These are phyloP conservation scores for Candida glaebosa DNA, from an alignment of 805 yeast species.

Conservation along the genomic window DNA sequence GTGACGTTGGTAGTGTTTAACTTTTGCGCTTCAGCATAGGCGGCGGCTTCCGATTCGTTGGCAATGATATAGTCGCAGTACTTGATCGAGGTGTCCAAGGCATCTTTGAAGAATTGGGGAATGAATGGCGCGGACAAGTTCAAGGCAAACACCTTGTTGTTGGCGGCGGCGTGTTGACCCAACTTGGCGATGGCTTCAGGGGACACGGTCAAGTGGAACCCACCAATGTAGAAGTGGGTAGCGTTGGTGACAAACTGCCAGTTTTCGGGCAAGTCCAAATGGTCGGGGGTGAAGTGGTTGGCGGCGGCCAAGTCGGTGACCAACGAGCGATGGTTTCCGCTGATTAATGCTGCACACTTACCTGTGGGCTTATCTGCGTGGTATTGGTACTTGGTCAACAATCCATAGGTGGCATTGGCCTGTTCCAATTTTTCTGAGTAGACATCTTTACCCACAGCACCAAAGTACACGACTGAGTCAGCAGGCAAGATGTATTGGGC, in stretches of 20 bases:
- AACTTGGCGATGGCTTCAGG: conserved; percentile 88
- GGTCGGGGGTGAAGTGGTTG: conserved; percentile 88
- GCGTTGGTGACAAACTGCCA: conserved; percentile 84
- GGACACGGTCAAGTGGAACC: conserved; percentile 98
- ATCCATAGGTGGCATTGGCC: conserved; percentile 89
- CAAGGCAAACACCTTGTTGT: conserved; percentile 71
- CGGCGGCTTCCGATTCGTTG: conserved; percentile 95
- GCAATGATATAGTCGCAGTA: conserved; percentile 91
- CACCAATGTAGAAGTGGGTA: conserved; percentile 87
- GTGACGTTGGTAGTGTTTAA: conserved; percentile 57
- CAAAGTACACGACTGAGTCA: conserved; percentile 85
- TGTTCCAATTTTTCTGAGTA: conserved; percentile 74
- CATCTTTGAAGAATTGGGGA: conserved; percentile 91
- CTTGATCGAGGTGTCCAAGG: conserved; percentile 73
- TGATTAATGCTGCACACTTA: conserved; percentile 94
- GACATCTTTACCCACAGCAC: conserved; percentile 92
- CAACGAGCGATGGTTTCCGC: conserved; percentile 84
- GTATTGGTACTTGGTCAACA: conserved; percentile 79
- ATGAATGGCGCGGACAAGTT: conserved; percentile 97
- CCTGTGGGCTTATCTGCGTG: conserved; percentile 82
- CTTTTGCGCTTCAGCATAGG: conserved; percentile 85
- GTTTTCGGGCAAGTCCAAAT: conserved; percentile 83
- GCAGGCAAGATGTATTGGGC: conserved; percentile 89
- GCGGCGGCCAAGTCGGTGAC: conserved; percentile 98
- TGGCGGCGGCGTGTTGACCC: conserved; percentile 88